Percentiles rank a stretch among this genome's conserved stretches.
phyloP scores from a whole-genome alignment of 768 basidiomycete genomes.

The Botryobasidium botryosum region DNA sequence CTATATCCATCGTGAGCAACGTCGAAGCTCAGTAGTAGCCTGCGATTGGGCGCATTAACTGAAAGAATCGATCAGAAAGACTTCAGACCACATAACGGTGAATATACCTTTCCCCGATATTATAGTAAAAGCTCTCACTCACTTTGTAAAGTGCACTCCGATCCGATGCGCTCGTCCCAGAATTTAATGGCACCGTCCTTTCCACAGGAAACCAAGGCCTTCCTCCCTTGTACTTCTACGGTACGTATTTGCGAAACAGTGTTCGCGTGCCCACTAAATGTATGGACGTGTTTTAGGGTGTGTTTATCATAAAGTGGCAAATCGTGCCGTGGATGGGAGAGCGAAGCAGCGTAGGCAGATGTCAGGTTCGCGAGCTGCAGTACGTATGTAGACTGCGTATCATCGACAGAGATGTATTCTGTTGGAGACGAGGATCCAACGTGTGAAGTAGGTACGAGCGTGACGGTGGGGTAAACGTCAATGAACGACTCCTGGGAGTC shows the following conservation, averaged over 20 bases:
- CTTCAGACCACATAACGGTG: neutral
- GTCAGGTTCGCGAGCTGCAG: neutral
- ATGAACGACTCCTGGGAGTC: no score
- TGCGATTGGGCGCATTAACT: constrained; percentile 1
- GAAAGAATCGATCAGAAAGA: neutral
- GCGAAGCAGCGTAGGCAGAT: neutral
- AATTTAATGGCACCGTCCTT: constrained; percentile 52
- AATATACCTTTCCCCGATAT: neutral
- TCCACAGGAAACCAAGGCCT: constrained; percentile 41
- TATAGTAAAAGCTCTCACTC: constrained; percentile 18
- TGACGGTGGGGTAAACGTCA: no score
- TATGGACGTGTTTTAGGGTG: neutral
- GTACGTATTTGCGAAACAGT: neutral
- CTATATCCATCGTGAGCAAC: constrained; percentile 49
- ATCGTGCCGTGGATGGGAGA: neutral
- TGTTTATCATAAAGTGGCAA: neutral
- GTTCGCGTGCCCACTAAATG: constrained; percentile 2
- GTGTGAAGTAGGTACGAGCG: no score
- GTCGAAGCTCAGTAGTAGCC: constrained; percentile 23
- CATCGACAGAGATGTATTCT: no score
- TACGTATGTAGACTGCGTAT: no score
- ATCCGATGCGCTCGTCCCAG: constrained; percentile 52
- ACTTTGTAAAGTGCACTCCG: constrained; percentile 40
- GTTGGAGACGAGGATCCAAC: no score
- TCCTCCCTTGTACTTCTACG: neutral